Evolutionary conservation across 352 stramenopile species (phyloP), one percentile per base, ranked within the genome.

Genomic region (Phytophthora quininea): DNA sequence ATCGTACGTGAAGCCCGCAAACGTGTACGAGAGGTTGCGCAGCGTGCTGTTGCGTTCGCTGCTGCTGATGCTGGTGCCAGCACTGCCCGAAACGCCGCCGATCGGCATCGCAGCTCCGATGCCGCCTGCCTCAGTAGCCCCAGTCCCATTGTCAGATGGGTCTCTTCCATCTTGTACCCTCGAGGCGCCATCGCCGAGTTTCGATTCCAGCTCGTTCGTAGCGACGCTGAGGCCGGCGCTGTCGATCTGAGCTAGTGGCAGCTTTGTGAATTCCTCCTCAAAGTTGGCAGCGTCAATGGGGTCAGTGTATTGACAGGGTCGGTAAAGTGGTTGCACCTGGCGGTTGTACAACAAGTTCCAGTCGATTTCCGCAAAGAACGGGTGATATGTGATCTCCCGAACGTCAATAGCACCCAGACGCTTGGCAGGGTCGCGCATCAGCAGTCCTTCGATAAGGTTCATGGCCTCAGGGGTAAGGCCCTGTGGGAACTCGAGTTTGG

Each of bases 371-470:
- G 73, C 71, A 63, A 93, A 95, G 68, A 95, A 95, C 10, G 87
- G 79, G 62, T 95, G 87, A 55, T 91, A 89, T 42, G 85, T 91
- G 59, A 95, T 88, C 62, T 93, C 85, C 51, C 82, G 79, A 35
- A 84, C 82, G 53, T 91, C 84, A 35, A 88, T 84, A 32, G 87
- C 83, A 24, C 97, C 97, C 12, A 99, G 80, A 9, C 97, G 89
- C 73, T 92, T 90, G 31, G 87, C 82, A 54, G 96, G 93, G 52
- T 99, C 89, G 58, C 97, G 96, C 38, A 86, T 93, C 1, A 99
- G 82, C 35, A 99, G 67, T 2, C 87, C 87, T 49, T 90, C 81
- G 62, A 95, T 93, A 2, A 95, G 62, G 50, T 91, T 82, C 82
- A 93, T 93, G 5, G 87, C 83, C 35, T 91, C 76, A 11, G 62